These are phyloP conservation scores for Bolboschoenus planiculmis DNA, from an alignment of 176 grass and related monocot genomes.

Conservation along the genomic window DNA sequence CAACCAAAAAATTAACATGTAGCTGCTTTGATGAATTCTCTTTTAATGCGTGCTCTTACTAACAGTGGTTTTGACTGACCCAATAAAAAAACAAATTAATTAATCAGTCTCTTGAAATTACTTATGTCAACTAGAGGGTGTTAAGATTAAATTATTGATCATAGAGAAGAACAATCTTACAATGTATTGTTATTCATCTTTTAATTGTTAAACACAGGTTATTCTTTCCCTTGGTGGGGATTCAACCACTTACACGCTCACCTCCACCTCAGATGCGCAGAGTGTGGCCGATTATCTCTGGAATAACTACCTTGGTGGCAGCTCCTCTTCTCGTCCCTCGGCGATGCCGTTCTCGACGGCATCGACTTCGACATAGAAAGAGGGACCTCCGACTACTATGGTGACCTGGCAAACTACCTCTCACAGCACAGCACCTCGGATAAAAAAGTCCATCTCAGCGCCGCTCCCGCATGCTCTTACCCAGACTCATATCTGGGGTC, in stretches of 20 bases:
- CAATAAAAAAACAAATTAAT: too few relatives aligned
- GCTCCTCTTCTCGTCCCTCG: slow-evolving; percentile 32
- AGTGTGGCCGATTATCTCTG: slow-evolving; percentile 58
- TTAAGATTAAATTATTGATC: too few relatives aligned
- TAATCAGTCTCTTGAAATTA: too few relatives aligned
- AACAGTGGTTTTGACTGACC: too few relatives aligned
- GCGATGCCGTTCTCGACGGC: slow-evolving; percentile 60
- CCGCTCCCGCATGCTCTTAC: slow-evolving; percentile 47
- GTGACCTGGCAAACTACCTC: slow-evolving; percentile 35
- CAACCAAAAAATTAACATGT: too few relatives aligned
- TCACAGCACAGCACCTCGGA: slow-evolving; percentile 11
- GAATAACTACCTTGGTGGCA: slow-evolving; percentile 53
- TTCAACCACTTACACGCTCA: slow-evolving; percentile 25
- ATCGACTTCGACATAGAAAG: slow-evolving; percentile 64
- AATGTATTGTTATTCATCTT: too few relatives aligned
- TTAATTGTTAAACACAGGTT: not conserved
- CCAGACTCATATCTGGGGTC: slow-evolving; percentile 33
- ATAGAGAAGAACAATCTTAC: too few relatives aligned
- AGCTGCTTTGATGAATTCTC: too few relatives aligned
- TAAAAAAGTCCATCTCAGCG: slow-evolving; percentile 25
- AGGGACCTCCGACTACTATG: slow-evolving; percentile 27
- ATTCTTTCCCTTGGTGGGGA: slow-evolving; percentile 60
- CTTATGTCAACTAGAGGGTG: too few relatives aligned
- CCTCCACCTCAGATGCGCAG: slow-evolving; percentile 44
- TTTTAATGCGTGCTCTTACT: too few relatives aligned